Base-by-base conservation (phyloP, 2,329 filamentous ascomycete species). In the Leptodontidium sp. region DNA sequence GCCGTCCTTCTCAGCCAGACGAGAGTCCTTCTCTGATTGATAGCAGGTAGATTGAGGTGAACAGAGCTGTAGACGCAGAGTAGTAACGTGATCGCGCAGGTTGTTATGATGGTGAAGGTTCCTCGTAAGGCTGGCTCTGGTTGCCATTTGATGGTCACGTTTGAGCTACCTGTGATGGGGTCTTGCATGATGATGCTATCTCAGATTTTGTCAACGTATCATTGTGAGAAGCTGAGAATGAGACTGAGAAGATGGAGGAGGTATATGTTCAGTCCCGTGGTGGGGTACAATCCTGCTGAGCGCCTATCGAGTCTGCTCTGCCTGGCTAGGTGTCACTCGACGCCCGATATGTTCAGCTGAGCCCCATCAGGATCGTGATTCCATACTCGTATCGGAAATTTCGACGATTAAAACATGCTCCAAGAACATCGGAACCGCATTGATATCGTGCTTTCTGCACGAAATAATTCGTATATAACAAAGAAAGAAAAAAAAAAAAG, bases 61-160 rank as follows among this genome's bases (percentile, higher is more conserved):
- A 61, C 58, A 12, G 58, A 43, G 24, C 38, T 61, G 7, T 47
- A 47, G 15, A 61, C 58, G 26, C 58, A 61, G 8, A 61, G 40
- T 29, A 47, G n/a, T 17, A 47, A 26, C 4, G 58, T 61, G 38
- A 61, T 61, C 40, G 26, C 17, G 21, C 58, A 61, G 14, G 38
- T 47, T 8, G 32, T 21, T 15, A 47, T 43, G n/a, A 61, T 45
- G 8, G 32, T 61, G 24, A 29, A 43, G 6, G 58, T 61, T 61
- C 58, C 58, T 24, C 58, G 58, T 29, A 29, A 45, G 12, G 15
- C 14, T 47, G 58, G 38, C 24, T 61, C 38, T 24, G 58, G 38
- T 11, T 45, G 35, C 35, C 32, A 61, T 47, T n/a, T 45, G 24
- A 61, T 47, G 38, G 58, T 47, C 14, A 26, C 38, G 17, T 43